These are phyloP conservation scores for Colletotrichum acutatum DNA, from an alignment of 2,329 filamentous ascomycete genomes.

Conservation along the genomic window DNA sequence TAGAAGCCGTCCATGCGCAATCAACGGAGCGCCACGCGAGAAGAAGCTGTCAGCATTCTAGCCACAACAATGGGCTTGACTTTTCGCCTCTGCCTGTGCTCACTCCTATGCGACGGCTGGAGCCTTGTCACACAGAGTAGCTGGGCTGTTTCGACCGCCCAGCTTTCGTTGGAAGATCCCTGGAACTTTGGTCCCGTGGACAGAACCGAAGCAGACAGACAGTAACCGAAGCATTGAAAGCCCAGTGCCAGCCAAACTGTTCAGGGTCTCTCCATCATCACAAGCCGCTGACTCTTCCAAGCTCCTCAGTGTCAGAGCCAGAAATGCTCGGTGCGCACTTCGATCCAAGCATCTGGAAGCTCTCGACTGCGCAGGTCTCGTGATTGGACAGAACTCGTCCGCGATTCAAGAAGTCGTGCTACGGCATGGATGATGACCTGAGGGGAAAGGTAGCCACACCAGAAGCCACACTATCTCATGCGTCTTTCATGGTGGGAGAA, in stretches of 20 bases:
- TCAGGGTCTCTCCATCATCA: conserved; percentile 11
- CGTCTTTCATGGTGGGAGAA: background rate
- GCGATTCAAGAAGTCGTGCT: conserved; percentile 30
- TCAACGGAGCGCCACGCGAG: background rate
- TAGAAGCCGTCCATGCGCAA: background rate
- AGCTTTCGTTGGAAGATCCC: conserved; percentile 30
- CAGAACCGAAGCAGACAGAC: conserved; percentile 14
- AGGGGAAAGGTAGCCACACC: conserved; percentile 23
- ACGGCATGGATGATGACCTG: conserved; percentile 18
- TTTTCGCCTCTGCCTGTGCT: conserved; percentile 19
- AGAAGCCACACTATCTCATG: conserved; percentile 30
- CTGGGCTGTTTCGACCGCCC: conserved; percentile 22
- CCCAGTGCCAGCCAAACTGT: background rate
- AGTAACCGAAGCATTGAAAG: conserved; percentile 7
- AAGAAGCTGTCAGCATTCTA: background rate
- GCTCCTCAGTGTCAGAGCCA: background rate
- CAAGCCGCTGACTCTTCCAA: conserved; percentile 4
- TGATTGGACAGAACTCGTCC: conserved; percentile 22
- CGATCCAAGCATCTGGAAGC: conserved; percentile 5
- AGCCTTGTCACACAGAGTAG: conserved; percentile 11
- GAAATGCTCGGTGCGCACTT: conserved; percentile 6
- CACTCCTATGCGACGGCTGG: conserved; percentile 2
- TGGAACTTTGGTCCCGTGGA: conserved; percentile 23
- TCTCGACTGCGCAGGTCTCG: conserved; percentile 24
- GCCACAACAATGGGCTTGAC: background rate